Percentiles rank a stretch among this genome's conserved stretches.
Evolutionary conservation across 345 rosid genomes (phyloP).

Genomic region (Hypericum perforatum): DNA sequence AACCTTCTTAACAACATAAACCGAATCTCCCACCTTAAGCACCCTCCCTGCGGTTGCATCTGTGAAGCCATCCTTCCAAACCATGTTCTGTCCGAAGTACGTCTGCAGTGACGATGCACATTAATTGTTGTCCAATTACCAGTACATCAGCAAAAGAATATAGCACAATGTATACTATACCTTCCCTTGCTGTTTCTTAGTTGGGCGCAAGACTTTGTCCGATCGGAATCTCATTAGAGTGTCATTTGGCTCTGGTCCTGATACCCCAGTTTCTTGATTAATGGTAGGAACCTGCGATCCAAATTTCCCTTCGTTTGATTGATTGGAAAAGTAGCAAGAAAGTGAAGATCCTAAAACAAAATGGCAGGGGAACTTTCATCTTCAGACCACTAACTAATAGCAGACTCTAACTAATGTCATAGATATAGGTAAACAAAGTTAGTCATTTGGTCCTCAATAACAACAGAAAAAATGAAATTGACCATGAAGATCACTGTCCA

Average conservation of each 20-base stretch:
- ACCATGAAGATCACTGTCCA: too few species aligned
- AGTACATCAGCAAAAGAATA: not conserved
- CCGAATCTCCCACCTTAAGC: conserved; percentile 60
- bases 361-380: not conserved
- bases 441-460: too few species aligned
- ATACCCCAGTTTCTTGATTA: conserved; percentile 51
- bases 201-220: conserved; percentile 58
- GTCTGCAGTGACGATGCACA: conserved; percentile 30
- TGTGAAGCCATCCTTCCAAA: conserved; percentile 39
- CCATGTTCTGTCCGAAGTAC: conserved; percentile 77
- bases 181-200: conserved; percentile 53
- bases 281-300: conserved; percentile 52
- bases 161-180: conserved; percentile 22
- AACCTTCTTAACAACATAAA: conserved; percentile 41
- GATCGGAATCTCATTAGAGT: conserved; percentile 53
- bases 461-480: too few species aligned
- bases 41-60: conserved; percentile 29
- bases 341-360: not conserved
- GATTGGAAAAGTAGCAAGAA: not conserved
- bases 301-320: not conserved
- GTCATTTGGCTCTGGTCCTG: conserved; percentile 55
- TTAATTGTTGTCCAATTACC: not conserved
- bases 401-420: too few species aligned
- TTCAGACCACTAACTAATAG: too few species aligned
- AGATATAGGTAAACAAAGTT: too few species aligned